Percentiles rank a stretch among this genome's conserved stretches.
These are phyloP conservation scores for Pseudogymnoascus sp. DNA, from an alignment of 2,329 filamentous ascomycete species.

Conservation along the genomic window DNA sequence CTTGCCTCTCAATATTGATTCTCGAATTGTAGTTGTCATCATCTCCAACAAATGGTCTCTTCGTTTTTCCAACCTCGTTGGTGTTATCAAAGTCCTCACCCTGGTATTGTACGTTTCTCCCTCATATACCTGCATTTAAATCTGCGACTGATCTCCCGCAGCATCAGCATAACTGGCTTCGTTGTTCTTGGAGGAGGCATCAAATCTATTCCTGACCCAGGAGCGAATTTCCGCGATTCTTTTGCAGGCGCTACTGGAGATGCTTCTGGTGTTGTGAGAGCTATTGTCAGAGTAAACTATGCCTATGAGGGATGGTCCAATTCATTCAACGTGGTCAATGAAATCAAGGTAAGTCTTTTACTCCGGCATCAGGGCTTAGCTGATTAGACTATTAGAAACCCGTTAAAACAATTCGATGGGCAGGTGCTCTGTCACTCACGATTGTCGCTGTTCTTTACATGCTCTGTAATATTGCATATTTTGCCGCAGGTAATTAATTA, in stretches of 20 bases:
- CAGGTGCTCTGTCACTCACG: slow-evolving; percentile 42
- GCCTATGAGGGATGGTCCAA: slow-evolving; percentile 52
- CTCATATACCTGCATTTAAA: slow-evolving; percentile 6
- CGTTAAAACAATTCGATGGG: slow-evolving; percentile 45
- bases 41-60: slow-evolving; percentile 53
- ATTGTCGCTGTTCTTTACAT: slow-evolving; percentile 50
- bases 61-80: slow-evolving; percentile 48
- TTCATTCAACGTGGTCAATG: slow-evolving; percentile 55
- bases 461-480: slow-evolving; percentile 54
- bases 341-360: slow-evolving; percentile 39
- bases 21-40: slow-evolving; percentile 32
- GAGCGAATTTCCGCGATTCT: slow-evolving; percentile 46
- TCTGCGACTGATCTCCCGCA: slow-evolving; percentile 10
- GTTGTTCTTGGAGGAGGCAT: slow-evolving; percentile 54
- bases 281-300: slow-evolving; percentile 52
- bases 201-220: slow-evolving; percentile 34
- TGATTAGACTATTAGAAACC: slow-evolving; percentile 39
- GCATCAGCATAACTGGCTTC: slow-evolving; percentile 51
- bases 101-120: slow-evolving; percentile 44
- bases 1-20: background rate
- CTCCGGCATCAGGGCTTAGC: background rate
- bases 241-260: slow-evolving; percentile 41
- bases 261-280: slow-evolving; percentile 46
- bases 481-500: slow-evolving; percentile 39
- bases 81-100: slow-evolving; percentile 52